Percentiles rank a stretch among this genome's conserved stretches.
phyloP scores from a whole-genome alignment of 2,329 filamentous ascomycete species.

The Conoideocrella luteorostrata region DNA sequence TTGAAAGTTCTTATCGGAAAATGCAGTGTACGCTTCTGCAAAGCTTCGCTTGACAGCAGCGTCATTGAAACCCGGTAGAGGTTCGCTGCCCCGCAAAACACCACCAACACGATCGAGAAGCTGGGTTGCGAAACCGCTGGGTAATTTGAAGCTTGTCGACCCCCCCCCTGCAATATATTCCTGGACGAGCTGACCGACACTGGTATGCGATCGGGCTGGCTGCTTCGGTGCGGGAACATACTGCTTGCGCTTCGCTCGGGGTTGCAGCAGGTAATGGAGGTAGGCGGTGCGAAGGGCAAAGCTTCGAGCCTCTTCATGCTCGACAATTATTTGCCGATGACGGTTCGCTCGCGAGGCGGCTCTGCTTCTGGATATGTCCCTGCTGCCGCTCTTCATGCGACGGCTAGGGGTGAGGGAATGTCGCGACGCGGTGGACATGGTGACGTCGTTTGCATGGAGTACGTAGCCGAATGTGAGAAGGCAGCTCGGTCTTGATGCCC shows the following conservation, averaged over 20 bases:
- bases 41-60: slow-evolving; percentile 88
- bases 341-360: slow-evolving; percentile 30
- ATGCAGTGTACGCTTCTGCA: slow-evolving; percentile 86
- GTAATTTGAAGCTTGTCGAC: slow-evolving; percentile 48
- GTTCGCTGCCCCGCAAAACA: slow-evolving; percentile 75
- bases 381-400: slow-evolving; percentile 38
- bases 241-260: slow-evolving; percentile 81
- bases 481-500: slow-evolving; percentile 25
- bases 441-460: slow-evolving; percentile 3
- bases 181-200: slow-evolving; percentile 79
- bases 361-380: slow-evolving; percentile 33
- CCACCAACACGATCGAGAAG: slow-evolving; percentile 70
- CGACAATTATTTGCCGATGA: slow-evolving; percentile 42
- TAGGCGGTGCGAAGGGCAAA: slow-evolving; percentile 88
- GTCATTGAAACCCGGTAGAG: slow-evolving; percentile 82
- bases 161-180: slow-evolving; percentile 61
- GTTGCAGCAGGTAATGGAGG: slow-evolving; percentile 87
- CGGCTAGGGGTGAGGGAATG: slow-evolving; percentile 39
- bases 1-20: slow-evolving; percentile 82
- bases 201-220: slow-evolving; percentile 57
- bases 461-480: slow-evolving; percentile 16
- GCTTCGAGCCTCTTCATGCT: slow-evolving; percentile 78
- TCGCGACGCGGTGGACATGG: slow-evolving; percentile 47
- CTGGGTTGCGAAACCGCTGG: slow-evolving; percentile 45
- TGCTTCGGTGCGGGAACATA: slow-evolving; percentile 65